Evolutionary conservation across 2,329 filamentous ascomycete genomes (phyloP).

Genomic region (Colletotrichum destructivum): DNA sequence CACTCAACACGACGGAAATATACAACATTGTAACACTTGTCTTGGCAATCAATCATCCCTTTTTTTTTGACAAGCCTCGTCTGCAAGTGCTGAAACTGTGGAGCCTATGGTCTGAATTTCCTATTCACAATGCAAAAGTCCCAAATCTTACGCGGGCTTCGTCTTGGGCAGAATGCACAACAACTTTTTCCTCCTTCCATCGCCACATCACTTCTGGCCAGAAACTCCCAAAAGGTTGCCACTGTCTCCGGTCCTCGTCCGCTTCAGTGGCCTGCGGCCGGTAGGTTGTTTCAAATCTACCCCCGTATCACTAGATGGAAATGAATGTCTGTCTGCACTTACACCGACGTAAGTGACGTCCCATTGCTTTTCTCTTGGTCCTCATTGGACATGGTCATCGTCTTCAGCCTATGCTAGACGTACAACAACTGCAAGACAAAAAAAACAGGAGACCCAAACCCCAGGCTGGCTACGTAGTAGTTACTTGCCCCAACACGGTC

Average conservation of each 20-base stretch:
- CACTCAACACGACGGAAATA: not conserved
- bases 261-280: too few species aligned
- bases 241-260: not conserved
- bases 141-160: not conserved
- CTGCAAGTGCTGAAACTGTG: slow-evolving; percentile 1
- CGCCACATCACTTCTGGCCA: not conserved
- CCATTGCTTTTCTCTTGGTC: not conserved
- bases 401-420: not conserved
- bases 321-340: not conserved
- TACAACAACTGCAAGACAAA: not conserved
- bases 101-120: not conserved
- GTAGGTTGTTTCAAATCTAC: not conserved
- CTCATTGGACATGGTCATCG: not conserved
- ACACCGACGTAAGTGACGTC: not conserved
- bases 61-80: not conserved
- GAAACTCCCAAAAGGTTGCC: too few species aligned
- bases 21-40: not conserved
- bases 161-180: not conserved
- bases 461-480: not conserved
- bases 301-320: not conserved
- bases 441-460: too few species aligned
- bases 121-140: not conserved
- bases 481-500: too few species aligned
- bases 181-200: not conserved
- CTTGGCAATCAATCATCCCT: not conserved